A percentile compares a stretch with the other conserved stretches of the same genome.
phyloP scores from a whole-genome alignment of 2,329 filamentous ascomycete species.

The Alternaria novae-zelandiae region DNA sequence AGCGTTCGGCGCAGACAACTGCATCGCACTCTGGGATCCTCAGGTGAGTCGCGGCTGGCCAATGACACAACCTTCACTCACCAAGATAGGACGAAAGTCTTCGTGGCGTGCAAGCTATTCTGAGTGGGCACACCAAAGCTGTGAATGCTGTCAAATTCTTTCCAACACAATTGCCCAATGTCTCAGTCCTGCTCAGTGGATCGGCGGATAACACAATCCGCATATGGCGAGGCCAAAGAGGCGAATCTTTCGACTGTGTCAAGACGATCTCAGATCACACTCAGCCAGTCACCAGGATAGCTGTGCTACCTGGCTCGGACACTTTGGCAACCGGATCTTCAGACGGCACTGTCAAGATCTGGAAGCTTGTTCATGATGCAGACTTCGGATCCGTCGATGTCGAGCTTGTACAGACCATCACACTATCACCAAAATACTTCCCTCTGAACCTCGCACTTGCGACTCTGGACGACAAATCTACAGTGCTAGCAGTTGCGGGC shows the following conservation, averaged over 20 bases:
- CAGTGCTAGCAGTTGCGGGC: constrained; percentile 82
- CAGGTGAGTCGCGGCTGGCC: constrained; percentile 60
- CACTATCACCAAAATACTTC: constrained; percentile 78
- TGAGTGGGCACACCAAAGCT: constrained; percentile 77
- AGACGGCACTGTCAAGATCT: constrained; percentile 69
- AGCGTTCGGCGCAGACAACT: constrained; percentile 87
- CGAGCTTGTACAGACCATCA: constrained; percentile 61
- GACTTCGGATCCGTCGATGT: constrained; percentile 32
- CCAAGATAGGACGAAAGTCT: constrained; percentile 49
- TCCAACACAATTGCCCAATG: constrained; percentile 55
- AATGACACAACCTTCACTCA: constrained; percentile 17
- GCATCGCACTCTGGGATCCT: constrained; percentile 88
- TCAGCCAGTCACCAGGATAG: constrained; percentile 73
- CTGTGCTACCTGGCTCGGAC: constrained; percentile 52
- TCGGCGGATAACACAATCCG: constrained; percentile 80
- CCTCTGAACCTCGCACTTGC: constrained; percentile 78
- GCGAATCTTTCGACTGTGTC: constrained; percentile 48
- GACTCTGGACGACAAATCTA: constrained; percentile 61
- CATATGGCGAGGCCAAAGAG: constrained; percentile 59
- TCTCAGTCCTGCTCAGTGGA: constrained; percentile 74
- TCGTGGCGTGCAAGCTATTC: constrained; percentile 68
- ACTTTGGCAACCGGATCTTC: constrained; percentile 67
- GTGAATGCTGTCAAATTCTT: constrained; percentile 88
- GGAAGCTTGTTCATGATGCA: constrained; percentile 63
- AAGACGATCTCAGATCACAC: constrained; percentile 69